A percentile compares a stretch with the other conserved stretches of the same genome.
phyloP scores from a whole-genome alignment of 148 eudicot species.

The Spergularia marina region DNA sequence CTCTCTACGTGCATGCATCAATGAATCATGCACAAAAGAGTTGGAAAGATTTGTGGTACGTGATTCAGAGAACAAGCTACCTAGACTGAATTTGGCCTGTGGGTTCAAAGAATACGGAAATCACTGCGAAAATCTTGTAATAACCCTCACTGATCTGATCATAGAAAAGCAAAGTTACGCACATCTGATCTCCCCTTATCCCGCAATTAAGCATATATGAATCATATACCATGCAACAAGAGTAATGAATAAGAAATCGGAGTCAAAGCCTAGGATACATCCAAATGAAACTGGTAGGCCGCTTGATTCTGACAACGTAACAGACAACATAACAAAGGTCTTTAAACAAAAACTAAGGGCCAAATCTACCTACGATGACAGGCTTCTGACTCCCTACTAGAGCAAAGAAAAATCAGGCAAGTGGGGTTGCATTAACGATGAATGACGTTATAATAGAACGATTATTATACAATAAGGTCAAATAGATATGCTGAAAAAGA shows the following conservation, averaged over 20 bases:
- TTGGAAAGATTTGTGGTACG: too few species aligned
- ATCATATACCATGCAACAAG: too few species aligned
- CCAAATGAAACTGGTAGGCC: conserved; percentile 7
- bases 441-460: conserved; percentile 9
- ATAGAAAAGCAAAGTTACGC: too few species aligned
- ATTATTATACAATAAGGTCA: conserved; percentile 21
- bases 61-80: too few species aligned
- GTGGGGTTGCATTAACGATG: conserved; percentile 23
- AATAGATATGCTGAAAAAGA: conserved; percentile 19
- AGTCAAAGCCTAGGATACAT: conserved; percentile 7
- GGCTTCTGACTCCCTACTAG: background rate
- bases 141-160: too few species aligned
- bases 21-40: background rate
- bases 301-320: conserved; percentile 16
- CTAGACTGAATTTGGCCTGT: background rate
- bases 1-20: conserved; percentile 17
- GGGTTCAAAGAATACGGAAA: background rate
- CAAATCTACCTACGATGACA: conserved; percentile 12
- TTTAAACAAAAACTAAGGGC: conserved; percentile 8
- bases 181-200: too few species aligned
- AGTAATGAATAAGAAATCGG: background rate
- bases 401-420: conserved; percentile 9
- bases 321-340: background rate
- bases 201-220: too few species aligned
- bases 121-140: background rate